Percentiles rank a stretch among this genome's conserved stretches.
These are phyloP conservation scores for Cryphonectria japonica DNA, from an alignment of 2,329 filamentous ascomycete genomes.

Conservation along the genomic window DNA sequence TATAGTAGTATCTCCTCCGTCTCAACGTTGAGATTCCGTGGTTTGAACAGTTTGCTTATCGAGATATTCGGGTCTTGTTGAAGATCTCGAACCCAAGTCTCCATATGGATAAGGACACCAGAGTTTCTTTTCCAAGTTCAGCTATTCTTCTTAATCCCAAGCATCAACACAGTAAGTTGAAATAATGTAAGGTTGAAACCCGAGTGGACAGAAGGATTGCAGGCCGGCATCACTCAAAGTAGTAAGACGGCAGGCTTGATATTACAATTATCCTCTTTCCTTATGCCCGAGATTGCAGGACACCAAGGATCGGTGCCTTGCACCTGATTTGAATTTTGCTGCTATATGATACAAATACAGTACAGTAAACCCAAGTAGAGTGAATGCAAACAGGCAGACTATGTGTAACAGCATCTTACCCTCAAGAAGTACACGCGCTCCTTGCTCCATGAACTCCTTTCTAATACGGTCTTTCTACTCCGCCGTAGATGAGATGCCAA, in stretches of 20 bases:
- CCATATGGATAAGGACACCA: background rate
- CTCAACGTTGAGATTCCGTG: background rate
- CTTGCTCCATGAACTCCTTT: constrained; percentile 6
- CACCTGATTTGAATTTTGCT: background rate
- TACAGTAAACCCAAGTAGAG: background rate
- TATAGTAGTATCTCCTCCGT: background rate
- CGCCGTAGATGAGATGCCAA: constrained; percentile 1
- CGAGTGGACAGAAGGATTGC: background rate
- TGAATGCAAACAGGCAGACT: background rate
- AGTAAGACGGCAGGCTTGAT: background rate
- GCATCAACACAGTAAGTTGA: background rate
- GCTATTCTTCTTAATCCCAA: background rate
- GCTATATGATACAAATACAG: constrained; percentile 12
- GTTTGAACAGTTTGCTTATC: too few relatives aligned
- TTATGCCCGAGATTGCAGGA: background rate
- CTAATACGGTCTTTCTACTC: background rate
- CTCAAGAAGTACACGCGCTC: constrained; percentile 15
- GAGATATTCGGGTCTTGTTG: background rate
- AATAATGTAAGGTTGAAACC: background rate
- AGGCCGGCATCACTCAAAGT: background rate
- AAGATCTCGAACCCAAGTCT: background rate
- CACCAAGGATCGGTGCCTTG: background rate
- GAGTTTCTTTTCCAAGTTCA: background rate
- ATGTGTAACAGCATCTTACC: constrained; percentile 1
- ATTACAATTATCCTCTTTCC: background rate